Conservation (phyloP, 1,284 basidiomycete genomes). For the Tylopilus sp. region DNA sequence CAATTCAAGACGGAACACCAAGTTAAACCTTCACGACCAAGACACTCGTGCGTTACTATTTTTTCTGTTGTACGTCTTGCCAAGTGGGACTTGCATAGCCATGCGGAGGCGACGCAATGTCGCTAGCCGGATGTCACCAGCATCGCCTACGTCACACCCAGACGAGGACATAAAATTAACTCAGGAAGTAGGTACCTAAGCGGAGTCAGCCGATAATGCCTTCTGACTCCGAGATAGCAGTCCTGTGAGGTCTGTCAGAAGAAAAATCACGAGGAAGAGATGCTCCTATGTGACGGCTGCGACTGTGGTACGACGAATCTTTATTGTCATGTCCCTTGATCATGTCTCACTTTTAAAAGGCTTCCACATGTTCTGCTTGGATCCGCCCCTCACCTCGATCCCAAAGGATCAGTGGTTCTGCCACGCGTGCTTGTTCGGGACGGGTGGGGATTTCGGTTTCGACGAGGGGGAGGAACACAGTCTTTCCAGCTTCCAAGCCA, state of each 20-base stretch:
- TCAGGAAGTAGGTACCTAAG: conserved; percentile 45
- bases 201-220: conserved; percentile 1
- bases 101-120: conserved; percentile 35
- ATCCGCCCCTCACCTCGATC: conserved; percentile 81
- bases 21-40: conserved; percentile 44
- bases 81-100: conserved; percentile 23
- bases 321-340: conserved; percentile 8
- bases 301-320: conserved; percentile 71
- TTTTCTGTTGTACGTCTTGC: conserved; percentile 17
- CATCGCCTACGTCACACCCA: conserved; percentile 46
- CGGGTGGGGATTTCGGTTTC: conserved; percentile 98
- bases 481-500: conserved; percentile 87
- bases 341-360: conserved; percentile 46
- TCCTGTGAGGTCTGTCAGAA: conserved; percentile 87
- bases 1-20: conserved; percentile 42
- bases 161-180: conserved; percentile 43
- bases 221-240: conserved; percentile 29
- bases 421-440: conserved; percentile 86
- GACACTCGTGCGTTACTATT: conserved; percentile 33
- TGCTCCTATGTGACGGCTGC: conserved; percentile 96
- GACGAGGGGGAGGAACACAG: conserved; percentile 98
- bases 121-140: conserved; percentile 36
- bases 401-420: conserved; percentile 98
- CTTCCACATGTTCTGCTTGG: conserved; percentile 95
- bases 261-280: conserved; percentile 83